Evolutionary conservation across 139 green algal genomes (phyloP), one percentile per base, ranked within the genome.

Genomic region (Eudorina sp.): DNA sequence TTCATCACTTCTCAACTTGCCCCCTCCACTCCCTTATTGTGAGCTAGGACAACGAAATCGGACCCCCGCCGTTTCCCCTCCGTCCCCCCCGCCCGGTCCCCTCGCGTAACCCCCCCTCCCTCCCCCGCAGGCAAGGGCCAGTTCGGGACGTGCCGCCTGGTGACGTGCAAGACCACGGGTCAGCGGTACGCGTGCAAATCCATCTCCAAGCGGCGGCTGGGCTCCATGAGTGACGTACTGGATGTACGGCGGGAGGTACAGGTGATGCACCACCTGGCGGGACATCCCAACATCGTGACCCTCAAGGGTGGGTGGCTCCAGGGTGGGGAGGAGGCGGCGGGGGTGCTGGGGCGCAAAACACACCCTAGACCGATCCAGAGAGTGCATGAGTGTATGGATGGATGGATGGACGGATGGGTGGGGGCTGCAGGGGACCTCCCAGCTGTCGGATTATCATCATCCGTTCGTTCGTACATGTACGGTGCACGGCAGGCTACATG

Each of bases 181-280:
- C 98, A 98, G 90, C 80, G 90, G 34, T 95, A 90, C 45, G 97
- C 97, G 8, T 97, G 95, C 89, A 87, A 70, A 13, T 53, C 40
- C 7, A 85, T 87, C 0, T 85, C 89, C 53, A 99, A 99, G 91
- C 84, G 92, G 43, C 97, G 97, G 89, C 91, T 99, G 41, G 83
- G 87, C 25, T 88, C 82, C 38, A 74, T 81, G 23, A 95, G 97
- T 48, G 95, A 98, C 79, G 89, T 99, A 7, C 95, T 99, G 40
- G 97, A 99, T 88, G 95, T 99, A 69, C 82, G 89, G 80, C 92
- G 96, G 0, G 97, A 99, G 85, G 95, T 99, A 34, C 90, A 96
- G 66, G 76, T 92, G 85, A 89, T 94, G 80, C 43, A 86, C 43
- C 80, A 86, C 60, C 80, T 86, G 43, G 41, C 81, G n/a, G 89